Conservation (phyloP, 345 rosid genomes). For the Kernera saxatilis region DNA sequence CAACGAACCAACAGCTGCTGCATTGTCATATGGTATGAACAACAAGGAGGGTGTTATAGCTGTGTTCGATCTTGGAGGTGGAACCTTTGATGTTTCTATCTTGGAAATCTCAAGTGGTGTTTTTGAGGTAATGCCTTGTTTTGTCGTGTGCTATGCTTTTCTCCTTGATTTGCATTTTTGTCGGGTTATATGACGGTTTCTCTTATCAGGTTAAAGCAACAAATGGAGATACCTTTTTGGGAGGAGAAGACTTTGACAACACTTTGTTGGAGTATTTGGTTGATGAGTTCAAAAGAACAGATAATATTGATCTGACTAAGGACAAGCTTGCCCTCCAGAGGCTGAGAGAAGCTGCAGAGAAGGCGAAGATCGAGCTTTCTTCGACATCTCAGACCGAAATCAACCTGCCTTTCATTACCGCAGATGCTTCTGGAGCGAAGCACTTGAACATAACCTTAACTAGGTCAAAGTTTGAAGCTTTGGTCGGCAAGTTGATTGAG, state of each 20-base stretch:
- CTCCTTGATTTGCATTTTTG: neutral
- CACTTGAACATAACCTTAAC: constrained; percentile 42
- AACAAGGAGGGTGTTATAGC: constrained; percentile 47
- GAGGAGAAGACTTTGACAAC: constrained; percentile 53
- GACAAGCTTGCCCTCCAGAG: constrained; percentile 48
- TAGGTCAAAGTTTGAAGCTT: constrained; percentile 39
- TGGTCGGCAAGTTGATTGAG: constrained; percentile 37
- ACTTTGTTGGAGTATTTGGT: constrained; percentile 39
- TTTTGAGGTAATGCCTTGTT: constrained; percentile 36
- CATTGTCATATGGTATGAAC: constrained; percentile 42
- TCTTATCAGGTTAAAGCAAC: constrained; percentile 43
- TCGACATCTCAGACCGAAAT: constrained; percentile 46
- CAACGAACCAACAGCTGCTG: constrained; percentile 53
- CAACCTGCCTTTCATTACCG: constrained; percentile 43
- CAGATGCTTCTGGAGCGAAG: constrained; percentile 45
- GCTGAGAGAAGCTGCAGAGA: constrained; percentile 48
- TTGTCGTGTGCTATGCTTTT: neutral
- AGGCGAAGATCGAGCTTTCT: constrained; percentile 46
- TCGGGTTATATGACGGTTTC: neutral
- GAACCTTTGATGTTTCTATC: constrained; percentile 47
- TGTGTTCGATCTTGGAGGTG: constrained; percentile 50
- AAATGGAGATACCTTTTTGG: constrained; percentile 48
- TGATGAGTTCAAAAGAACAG: constrained; percentile 35
- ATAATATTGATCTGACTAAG: constrained; percentile 39
- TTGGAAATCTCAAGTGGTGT: constrained; percentile 49